Evolutionary conservation across 768 basidiomycete species (phyloP).

Genomic region (Pholiota conissans): DNA sequence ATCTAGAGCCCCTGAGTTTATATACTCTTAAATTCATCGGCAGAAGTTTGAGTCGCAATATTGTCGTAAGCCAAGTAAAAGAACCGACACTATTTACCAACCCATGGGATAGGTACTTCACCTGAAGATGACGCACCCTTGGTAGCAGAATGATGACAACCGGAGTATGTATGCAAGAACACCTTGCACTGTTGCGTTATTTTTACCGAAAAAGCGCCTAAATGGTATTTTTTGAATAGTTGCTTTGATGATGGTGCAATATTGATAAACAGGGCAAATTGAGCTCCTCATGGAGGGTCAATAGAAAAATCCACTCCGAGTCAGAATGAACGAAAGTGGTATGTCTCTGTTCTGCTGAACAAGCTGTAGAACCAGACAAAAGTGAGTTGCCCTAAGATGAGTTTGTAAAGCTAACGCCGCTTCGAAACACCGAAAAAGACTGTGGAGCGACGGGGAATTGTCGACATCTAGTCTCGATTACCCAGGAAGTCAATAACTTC

Average conservation of each 20-base stretch:
- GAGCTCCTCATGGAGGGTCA: background rate
- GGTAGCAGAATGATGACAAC: background rate
- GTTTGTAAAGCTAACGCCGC: too few relatives aligned
- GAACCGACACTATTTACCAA: background rate
- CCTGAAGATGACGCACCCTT: background rate
- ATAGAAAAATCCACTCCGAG: too few relatives aligned
- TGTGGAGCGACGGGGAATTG: background rate
- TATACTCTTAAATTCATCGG: background rate
- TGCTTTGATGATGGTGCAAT: background rate
- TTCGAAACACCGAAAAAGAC: background rate
- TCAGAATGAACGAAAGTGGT: too few relatives aligned
- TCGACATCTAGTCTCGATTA: background rate
- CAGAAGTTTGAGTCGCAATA: background rate
- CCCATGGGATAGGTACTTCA: background rate
- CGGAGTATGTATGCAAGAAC: background rate
- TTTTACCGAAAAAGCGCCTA: conserved; percentile 12
- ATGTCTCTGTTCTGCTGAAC: too few relatives aligned
- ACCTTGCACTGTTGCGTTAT: background rate
- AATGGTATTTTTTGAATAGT: background rate
- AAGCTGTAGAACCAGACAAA: too few relatives aligned
- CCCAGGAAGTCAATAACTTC: background rate
- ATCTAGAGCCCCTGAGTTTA: background rate
- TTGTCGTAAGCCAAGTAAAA: background rate
- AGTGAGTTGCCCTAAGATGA: too few relatives aligned
- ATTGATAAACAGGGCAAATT: background rate